A percentile compares a stretch with the other conserved stretches of the same genome.
These are phyloP conservation scores for Yarrowia phangngaensis DNA, from an alignment of 805 yeast species.

Conservation along the genomic window DNA sequence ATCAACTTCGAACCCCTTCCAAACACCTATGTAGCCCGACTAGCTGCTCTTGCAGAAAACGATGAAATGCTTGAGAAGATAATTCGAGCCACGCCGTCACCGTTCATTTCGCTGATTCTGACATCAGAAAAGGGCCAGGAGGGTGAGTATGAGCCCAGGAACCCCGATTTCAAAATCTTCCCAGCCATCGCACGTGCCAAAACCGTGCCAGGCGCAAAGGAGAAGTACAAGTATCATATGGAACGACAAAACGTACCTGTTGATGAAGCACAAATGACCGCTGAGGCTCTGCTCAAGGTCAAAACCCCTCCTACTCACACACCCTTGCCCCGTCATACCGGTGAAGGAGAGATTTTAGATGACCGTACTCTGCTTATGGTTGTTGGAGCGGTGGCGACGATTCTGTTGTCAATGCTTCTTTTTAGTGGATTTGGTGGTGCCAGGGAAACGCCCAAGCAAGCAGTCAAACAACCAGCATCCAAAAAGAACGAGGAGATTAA, in stretches of 20 bases:
- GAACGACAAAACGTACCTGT: slow-evolving; percentile 20
- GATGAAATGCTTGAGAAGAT: slow-evolving; percentile 53
- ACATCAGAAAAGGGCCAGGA: slow-evolving; percentile 43
- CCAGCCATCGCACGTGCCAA: slow-evolving; percentile 2
- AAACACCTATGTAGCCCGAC: neutral
- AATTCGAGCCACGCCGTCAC: slow-evolving; percentile 69
- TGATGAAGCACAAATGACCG: slow-evolving; percentile 1
- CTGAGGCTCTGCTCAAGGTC: slow-evolving; percentile 11
- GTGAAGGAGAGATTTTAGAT: slow-evolving; percentile 7
- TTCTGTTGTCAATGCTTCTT: neutral
- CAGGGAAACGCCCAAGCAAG: neutral
- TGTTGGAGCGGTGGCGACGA: slow-evolving; percentile 1
- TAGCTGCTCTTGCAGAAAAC: slow-evolving; percentile 39
- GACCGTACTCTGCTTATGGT: slow-evolving; percentile 13
- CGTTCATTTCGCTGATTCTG: slow-evolving; percentile 58
- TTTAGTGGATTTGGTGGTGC: neutral
- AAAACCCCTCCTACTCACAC: slow-evolving; percentile 17
- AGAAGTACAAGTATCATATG: slow-evolving; percentile 25
- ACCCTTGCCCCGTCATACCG: neutral
- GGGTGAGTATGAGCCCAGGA: slow-evolving; percentile 22
- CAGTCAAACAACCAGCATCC: neutral
- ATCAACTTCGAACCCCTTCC: slow-evolving; percentile 21
- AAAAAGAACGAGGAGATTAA: neutral
- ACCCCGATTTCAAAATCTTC: slow-evolving; percentile 13
- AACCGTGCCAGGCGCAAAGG: slow-evolving; percentile 7